Conservation (phyloP, 495 filamentous ascomycete genomes). For the Hypoxylon lienhwacheense region DNA sequence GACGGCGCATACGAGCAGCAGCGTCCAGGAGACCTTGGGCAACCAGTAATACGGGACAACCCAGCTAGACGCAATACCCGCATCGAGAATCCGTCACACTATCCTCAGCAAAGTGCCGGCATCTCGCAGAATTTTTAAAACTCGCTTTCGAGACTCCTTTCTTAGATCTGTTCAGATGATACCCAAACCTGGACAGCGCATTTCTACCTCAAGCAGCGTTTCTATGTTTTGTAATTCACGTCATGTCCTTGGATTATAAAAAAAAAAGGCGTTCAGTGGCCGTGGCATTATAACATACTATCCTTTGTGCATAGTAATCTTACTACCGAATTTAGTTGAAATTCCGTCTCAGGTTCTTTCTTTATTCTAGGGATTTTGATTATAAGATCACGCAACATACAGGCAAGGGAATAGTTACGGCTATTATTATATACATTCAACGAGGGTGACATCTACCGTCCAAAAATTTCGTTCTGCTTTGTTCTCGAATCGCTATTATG, state of each 20-base stretch:
- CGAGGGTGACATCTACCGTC: slow-evolving; percentile 10
- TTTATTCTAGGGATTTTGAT: slow-evolving; percentile 7
- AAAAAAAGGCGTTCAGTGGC: slow-evolving; percentile 27
- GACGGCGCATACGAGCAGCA: slow-evolving; percentile 41
- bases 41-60: slow-evolving; percentile 93
- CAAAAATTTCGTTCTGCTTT: not conserved
- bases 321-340: slow-evolving; percentile 8
- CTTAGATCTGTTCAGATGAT: slow-evolving; percentile 28
- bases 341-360: slow-evolving; percentile 13
- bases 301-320: slow-evolving; percentile 30
- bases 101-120: slow-evolving; percentile 87
- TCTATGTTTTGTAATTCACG: slow-evolving; percentile 14
- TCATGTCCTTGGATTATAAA: slow-evolving; percentile 21
- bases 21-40: slow-evolving; percentile 44
- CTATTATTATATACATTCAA: slow-evolving; percentile 26
- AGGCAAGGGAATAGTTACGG: slow-evolving; percentile 2
- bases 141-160: slow-evolving; percentile 1
- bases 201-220: slow-evolving; percentile 17
- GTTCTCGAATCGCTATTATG: slow-evolving; percentile 5
- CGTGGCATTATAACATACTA: slow-evolving; percentile 23
- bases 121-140: slow-evolving; percentile 98
- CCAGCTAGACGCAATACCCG: slow-evolving; percentile 87
- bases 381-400: slow-evolving; percentile 14
- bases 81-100: slow-evolving; percentile 85
- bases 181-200: slow-evolving; percentile 30